Evolutionary conservation across 192 early-diverging fungal species (phyloP).

Genomic region (Coemansia asiatica): DNA sequence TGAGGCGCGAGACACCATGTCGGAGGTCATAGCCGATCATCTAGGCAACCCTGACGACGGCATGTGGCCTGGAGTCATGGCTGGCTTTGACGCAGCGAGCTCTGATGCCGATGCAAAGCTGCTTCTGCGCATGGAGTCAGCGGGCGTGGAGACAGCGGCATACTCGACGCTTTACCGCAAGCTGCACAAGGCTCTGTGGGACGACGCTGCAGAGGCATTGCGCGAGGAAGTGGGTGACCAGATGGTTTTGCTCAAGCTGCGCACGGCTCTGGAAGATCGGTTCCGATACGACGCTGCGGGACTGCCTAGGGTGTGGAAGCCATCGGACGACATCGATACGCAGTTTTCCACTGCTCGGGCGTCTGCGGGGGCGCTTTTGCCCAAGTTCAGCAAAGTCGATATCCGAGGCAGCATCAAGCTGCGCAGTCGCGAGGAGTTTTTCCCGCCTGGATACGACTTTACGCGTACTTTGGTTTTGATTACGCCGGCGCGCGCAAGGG

Average conservation of each 20-base stretch:
- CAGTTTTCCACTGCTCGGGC: conserved; percentile 75
- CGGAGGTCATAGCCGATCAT: conserved; percentile 68
- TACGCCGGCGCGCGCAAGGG: conserved; percentile 61
- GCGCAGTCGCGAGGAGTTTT: conserved; percentile 15
- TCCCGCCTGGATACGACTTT: conserved; percentile 60
- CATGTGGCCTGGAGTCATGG: conserved; percentile 76
- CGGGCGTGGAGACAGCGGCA: conserved; percentile 42
- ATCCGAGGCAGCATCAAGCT: conserved; percentile 16
- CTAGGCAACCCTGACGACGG: conserved; percentile 65
- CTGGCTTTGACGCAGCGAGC: conserved; percentile 58
- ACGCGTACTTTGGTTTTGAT: conserved; percentile 63
- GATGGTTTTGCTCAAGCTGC: conserved; percentile 78
- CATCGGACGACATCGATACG: conserved; percentile 91
- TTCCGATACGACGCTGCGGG: conserved; percentile 95
- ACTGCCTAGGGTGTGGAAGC: conserved; percentile 92
- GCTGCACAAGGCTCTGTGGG: conserved; percentile 70
- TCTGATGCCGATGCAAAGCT: conserved; percentile 58
- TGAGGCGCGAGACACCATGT: conserved; percentile 53
- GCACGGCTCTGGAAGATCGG: conserved; percentile 79
- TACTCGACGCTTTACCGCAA: conserved; percentile 54
- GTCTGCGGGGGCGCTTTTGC: conserved; percentile 64
- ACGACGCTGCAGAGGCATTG: conserved; percentile 66
- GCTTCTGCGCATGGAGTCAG: conserved; percentile 20
- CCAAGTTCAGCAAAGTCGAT: conserved; percentile 74
- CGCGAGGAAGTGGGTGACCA: conserved; percentile 82